Evolutionary conservation across 176 grass and related monocot genomes (phyloP).

Genomic region (Aegilops bicornis): DNA sequence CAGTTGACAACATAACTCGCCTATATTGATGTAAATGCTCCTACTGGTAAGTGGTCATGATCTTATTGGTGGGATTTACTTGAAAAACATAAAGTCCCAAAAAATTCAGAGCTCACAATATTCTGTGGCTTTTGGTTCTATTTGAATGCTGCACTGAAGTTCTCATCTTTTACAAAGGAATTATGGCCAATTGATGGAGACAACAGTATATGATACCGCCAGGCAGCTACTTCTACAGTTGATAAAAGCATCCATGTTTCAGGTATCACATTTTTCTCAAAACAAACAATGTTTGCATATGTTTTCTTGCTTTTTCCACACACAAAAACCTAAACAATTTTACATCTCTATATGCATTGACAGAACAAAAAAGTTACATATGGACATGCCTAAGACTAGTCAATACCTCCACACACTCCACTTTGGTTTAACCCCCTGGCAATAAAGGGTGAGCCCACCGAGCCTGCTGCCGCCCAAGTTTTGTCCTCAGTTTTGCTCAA

Average conservation of each 20-base stretch:
- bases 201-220: not conserved
- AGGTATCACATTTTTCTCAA: conserved; percentile 10
- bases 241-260: not conserved
- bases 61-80: not conserved
- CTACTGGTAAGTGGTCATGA: not conserved
- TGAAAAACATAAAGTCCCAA: not conserved
- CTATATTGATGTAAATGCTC: not conserved
- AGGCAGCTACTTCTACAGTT: not conserved
- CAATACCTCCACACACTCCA: too few species aligned
- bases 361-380: too few species aligned
- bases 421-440: too few species aligned
- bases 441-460: too few species aligned
- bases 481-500: too few species aligned
- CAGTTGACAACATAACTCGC: not conserved
- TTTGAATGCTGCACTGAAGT: not conserved
- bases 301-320: not conserved
- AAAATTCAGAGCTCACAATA: not conserved
- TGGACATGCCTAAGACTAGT: too few species aligned
- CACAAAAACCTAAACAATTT: not conserved
- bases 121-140: not conserved
- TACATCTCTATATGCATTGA: not conserved
- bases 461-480: too few species aligned
- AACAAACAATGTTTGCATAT: not conserved
- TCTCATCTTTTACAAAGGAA: conserved; percentile 14
- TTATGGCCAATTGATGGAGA: not conserved